Evolutionary conservation across 331 rosid species (phyloP).

Genomic region (Pyrus hybrid): DNA sequence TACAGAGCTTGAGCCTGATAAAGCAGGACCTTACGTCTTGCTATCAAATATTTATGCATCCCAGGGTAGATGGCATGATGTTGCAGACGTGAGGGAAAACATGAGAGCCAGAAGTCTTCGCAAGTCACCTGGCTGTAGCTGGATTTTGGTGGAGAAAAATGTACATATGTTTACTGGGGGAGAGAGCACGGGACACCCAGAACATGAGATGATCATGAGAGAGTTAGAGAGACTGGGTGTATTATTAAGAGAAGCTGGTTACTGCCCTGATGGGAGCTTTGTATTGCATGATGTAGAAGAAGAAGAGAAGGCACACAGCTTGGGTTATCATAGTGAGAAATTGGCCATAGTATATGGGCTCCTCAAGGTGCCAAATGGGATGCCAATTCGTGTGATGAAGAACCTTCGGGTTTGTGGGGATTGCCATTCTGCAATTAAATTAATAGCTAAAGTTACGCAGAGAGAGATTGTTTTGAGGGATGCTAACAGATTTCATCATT

Average conservation of each 20-base stretch:
- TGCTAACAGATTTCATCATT: conserved; percentile 43
- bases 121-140: conserved; percentile 50
- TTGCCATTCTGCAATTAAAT: conserved; percentile 27
- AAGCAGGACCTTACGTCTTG: conserved; percentile 30
- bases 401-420: conserved; percentile 38
- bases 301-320: conserved; percentile 43
- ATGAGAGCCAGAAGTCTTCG: conserved; percentile 22
- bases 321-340: conserved; percentile 37
- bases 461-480: conserved; percentile 43
- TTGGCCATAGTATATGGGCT: conserved; percentile 38
- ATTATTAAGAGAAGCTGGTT: conserved; percentile 13
- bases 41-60: conserved; percentile 34
- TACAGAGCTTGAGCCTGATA: background rate
- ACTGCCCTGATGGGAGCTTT: conserved; percentile 30
- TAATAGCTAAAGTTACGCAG: conserved; percentile 21
- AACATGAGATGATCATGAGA: conserved; percentile 29
- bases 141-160: conserved; percentile 28
- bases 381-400: conserved; percentile 34
- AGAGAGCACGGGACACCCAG: conserved; percentile 5
- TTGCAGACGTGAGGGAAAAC: conserved; percentile 26
- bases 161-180: conserved; percentile 21
- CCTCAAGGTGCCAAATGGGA: conserved; percentile 22
- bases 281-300: conserved; percentile 52
- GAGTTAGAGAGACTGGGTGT: conserved; percentile 24
- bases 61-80: conserved; percentile 35